Evolutionary conservation across 2,329 filamentous ascomycete species (phyloP).

Genomic region (Colletotrichum scovillei): DNA sequence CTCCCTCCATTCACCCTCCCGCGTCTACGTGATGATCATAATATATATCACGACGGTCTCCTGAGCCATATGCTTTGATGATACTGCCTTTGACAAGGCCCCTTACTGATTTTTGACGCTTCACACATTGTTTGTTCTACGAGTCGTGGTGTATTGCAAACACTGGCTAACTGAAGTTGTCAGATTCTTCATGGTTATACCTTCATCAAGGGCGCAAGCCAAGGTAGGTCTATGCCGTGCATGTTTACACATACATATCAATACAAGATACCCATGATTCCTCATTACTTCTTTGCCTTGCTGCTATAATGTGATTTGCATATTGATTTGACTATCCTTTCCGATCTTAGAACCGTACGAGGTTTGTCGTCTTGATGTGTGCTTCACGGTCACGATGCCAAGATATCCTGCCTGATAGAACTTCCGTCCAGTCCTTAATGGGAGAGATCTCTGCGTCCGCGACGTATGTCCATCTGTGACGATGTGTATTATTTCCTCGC

Average conservation of each 20-base stretch:
- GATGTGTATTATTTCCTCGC: too few species aligned
- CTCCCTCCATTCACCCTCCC: background rate
- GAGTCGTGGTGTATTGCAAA: constrained; percentile 10
- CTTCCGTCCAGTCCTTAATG: too few species aligned
- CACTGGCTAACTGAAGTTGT: constrained; percentile 29
- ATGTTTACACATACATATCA: background rate
- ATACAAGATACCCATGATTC: background rate
- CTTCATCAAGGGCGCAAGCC: background rate
- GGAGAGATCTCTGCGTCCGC: too few species aligned
- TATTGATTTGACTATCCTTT: too few species aligned
- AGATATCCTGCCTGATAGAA: too few species aligned
- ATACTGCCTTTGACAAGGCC: constrained; percentile 38
- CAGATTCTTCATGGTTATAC: background rate
- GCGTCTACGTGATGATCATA: constrained; percentile 37
- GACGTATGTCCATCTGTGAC: too few species aligned
- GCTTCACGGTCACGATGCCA: too few species aligned
- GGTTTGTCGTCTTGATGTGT: too few species aligned
- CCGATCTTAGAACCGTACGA: too few species aligned
- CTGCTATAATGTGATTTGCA: too few species aligned
- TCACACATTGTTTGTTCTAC: constrained; percentile 14
- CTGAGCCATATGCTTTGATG: constrained; percentile 39
- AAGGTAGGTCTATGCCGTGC: background rate
- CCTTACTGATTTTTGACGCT: constrained; percentile 35
- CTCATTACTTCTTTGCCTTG: rapidly evolving
- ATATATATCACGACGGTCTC: constrained; percentile 39